These are phyloP conservation scores for Phytophthora sansomeana DNA, from an alignment of 352 stramenopile genomes.

Conservation along the genomic window DNA sequence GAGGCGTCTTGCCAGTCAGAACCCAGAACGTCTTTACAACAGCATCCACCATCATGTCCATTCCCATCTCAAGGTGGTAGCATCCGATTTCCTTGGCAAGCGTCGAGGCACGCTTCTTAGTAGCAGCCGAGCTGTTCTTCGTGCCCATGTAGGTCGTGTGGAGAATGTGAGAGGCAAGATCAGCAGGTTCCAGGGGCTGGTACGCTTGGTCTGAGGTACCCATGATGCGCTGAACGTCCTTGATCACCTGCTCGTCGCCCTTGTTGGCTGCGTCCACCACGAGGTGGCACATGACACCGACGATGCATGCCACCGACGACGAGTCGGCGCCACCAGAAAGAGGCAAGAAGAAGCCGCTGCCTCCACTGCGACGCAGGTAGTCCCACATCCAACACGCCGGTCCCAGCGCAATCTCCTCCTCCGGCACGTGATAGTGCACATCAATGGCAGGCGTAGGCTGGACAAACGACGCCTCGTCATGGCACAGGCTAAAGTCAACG, in stretches of 20 bases:
- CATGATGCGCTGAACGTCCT: conserved; percentile 89
- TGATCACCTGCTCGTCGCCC: conserved; percentile 80
- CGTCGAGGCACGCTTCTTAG: conserved; percentile 87
- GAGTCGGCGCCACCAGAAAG: conserved; percentile 97
- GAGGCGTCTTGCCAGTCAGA: conserved; percentile 91
- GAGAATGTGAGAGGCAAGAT: conserved; percentile 94
- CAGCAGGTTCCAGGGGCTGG: conserved; percentile 72
- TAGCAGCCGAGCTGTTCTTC: conserved; percentile 94
- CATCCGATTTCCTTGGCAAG: conserved; percentile 94
- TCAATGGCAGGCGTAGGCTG: conserved; percentile 62
- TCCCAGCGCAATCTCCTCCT: conserved; percentile 98
- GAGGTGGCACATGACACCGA: conserved; percentile 98
- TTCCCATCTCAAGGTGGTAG: conserved; percentile 96
- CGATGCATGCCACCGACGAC: conserved; percentile 96
- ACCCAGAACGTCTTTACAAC: conserved; percentile 82
- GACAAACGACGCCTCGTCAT: conserved; percentile 55
- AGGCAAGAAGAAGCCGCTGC: conserved; percentile 95
- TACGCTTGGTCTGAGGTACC: conserved; percentile 65
- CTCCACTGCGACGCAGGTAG: conserved; percentile 94
- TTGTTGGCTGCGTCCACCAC: conserved; percentile 88
- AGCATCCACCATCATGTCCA: conserved; percentile 95
- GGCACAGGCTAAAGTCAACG: conserved; percentile 82
- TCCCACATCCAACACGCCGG: conserved; percentile 99
- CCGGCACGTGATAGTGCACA: conserved; percentile 86
- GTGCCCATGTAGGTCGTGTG: conserved; percentile 99